Conservation (phyloP, 352 stramenopile genomes). For the Stramenopiles sp. region DNA sequence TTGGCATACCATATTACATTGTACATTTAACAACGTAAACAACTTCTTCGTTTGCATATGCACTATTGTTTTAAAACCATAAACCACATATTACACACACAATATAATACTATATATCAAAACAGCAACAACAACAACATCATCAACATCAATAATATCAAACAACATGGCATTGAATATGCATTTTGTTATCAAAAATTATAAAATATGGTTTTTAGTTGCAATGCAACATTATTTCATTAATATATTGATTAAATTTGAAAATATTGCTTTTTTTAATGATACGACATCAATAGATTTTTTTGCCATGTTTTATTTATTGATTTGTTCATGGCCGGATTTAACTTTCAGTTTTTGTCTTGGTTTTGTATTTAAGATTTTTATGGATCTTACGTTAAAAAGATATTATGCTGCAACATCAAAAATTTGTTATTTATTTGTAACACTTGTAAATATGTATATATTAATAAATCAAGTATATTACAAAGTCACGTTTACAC, state of each 20-base stretch:
- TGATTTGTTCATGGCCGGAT: not conserved
- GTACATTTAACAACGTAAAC: no score
- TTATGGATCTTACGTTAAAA: not conserved
- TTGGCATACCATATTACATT: no score
- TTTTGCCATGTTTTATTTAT: not conserved
- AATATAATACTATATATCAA: no score
- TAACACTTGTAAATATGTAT: not conserved
- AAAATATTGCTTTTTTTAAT: not conserved
- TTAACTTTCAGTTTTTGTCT: not conserved
- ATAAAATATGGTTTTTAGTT: not conserved
- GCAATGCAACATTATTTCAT: not conserved
- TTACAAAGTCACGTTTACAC: not conserved
- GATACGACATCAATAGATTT: not conserved
- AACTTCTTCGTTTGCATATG: no score
- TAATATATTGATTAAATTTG: not conserved
- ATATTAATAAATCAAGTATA: not conserved
- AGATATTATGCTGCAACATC: not conserved
- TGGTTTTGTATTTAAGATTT: not conserved
- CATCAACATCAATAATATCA: no score
- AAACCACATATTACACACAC: no score
- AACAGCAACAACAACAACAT: no score
- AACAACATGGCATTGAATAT: no score
- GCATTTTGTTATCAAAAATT: no score
- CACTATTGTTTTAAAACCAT: no score
- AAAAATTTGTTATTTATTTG: not conserved